Base-by-base conservation (phyloP, 1,139 yeast species). In the Diutina siamensis region DNA sequence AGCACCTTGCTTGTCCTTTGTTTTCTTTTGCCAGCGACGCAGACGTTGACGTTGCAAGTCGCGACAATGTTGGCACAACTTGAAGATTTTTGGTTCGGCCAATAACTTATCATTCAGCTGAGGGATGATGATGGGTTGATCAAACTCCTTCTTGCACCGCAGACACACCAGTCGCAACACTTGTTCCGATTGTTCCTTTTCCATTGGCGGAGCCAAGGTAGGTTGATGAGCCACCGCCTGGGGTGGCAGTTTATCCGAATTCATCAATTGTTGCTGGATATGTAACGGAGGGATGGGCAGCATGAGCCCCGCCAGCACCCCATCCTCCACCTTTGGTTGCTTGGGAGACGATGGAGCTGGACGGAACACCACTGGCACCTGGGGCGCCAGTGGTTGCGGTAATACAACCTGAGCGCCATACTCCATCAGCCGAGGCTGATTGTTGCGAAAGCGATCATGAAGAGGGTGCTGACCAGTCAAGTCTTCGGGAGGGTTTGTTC, bases 11-110 rank as follows among this genome's bases (percentile, higher is more conserved):
- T 75, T 78, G 52, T 71, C 72, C 53, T 75, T 77, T 3, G 83
- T 78, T 52, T 72, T 73, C 56, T 67, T 64, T 54, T 79, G 84
- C 85, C 85, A 79, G 49, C 83, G 64, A 49, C 81, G 64, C 13
- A 79, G 71, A 48, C 85, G 60, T 55, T 76, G 78, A 46, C 85
- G 61, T 57, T 80, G 86, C 46, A 78, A 60, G 46, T 74, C 79
- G 38, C 85, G 68, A 54, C 86, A 80, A 55, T 78, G 84, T 41
- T 72, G 74, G 55, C 86, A 80, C 47, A 78, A 61, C 57, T 76
- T 77, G 61, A 62, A 79, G 9, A 65, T 60, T 53, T 75, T 76
- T 5, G 77, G 76, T 47, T 68, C 71, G 7, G 63, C 63, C 18
- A 44, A 44, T 20, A 35, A 44, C 28, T 45, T 36, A 44, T 44